Percentiles rank a stretch among this genome's conserved stretches.
Conservation (phyloP, 495 filamentous ascomycete genomes). For the Oleoguttula mirabilis region DNA sequence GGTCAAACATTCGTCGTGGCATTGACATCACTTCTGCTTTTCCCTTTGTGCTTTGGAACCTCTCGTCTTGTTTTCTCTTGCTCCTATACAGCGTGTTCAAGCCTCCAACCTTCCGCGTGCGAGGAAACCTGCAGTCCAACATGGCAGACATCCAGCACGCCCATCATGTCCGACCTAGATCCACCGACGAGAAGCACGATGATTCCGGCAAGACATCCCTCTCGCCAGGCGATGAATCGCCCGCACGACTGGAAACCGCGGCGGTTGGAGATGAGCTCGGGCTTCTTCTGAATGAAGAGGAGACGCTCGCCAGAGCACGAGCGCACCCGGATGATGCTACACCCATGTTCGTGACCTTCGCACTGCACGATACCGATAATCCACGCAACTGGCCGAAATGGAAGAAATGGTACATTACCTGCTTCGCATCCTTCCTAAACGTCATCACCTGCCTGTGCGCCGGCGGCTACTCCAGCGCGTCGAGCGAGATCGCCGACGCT, state of each 20-base stretch:
- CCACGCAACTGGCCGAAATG: constrained; percentile 38
- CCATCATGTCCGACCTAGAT: background rate
- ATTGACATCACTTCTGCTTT: too few species aligned
- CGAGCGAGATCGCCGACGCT: constrained; percentile 29
- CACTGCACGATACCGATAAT: constrained; percentile 31
- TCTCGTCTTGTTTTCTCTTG: too few species aligned
- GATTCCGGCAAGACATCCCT: background rate
- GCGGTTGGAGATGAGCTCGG: background rate
- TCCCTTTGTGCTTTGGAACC: too few species aligned
- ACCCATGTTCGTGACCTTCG: constrained; percentile 23
- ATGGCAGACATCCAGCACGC: too few species aligned
- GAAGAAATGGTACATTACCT: constrained; percentile 40
- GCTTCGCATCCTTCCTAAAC: constrained; percentile 29
- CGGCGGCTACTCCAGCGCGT: constrained; percentile 32
- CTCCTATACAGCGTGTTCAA: too few species aligned
- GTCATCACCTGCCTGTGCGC: constrained; percentile 1
- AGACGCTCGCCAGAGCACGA: background rate
- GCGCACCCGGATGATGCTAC: background rate
- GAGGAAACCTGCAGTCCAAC: too few species aligned
- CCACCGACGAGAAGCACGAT: background rate
- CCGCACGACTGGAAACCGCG: background rate
- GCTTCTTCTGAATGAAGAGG: background rate
- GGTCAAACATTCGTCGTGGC: too few species aligned
- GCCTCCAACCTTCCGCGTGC: too few species aligned
- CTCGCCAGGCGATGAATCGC: background rate